Percentiles rank a stretch among this genome's conserved stretches.
Conservation (phyloP, 345 rosid genomes). For the Aurinia saxatilis region DNA sequence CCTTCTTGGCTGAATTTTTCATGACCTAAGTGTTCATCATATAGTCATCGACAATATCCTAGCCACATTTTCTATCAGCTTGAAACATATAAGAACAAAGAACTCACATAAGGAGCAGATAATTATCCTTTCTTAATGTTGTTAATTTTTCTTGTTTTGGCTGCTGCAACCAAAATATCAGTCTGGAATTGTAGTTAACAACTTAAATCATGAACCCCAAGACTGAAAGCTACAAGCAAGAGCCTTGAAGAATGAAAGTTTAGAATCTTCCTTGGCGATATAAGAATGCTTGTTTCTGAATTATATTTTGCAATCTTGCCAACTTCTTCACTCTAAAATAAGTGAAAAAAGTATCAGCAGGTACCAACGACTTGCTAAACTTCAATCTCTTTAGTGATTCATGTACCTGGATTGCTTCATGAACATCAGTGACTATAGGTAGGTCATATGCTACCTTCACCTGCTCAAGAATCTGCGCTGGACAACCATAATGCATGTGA, state of each 20-base stretch:
- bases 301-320: constrained; percentile 86
- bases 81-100: constrained; percentile 14
- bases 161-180: constrained; percentile 93
- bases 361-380: constrained; percentile 12
- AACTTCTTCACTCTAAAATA: constrained; percentile 70
- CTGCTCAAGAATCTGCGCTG: constrained; percentile 86
- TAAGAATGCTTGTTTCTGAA: constrained; percentile 94
- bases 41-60: constrained; percentile 7
- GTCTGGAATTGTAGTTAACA: constrained; percentile 46
- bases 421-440: constrained; percentile 93
- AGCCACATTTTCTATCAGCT: not conserved
- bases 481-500: constrained; percentile 12
- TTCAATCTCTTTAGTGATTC: not conserved
- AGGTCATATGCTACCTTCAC: constrained; percentile 80
- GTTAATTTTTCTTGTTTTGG: constrained; percentile 85
- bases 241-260: not conserved
- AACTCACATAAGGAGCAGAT: constrained; percentile 84
- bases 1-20: constrained; percentile 83
- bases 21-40: constrained; percentile 52
- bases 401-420: constrained; percentile 71
- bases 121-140: constrained; percentile 96
- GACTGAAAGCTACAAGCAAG: constrained; percentile 10
- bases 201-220: constrained; percentile 12
- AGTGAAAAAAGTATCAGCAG: constrained; percentile 13
- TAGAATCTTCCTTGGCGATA: constrained; percentile 72